Evolutionary conservation across 768 basidiomycete species (phyloP).

Genomic region (Multifurca ochricompacta): DNA sequence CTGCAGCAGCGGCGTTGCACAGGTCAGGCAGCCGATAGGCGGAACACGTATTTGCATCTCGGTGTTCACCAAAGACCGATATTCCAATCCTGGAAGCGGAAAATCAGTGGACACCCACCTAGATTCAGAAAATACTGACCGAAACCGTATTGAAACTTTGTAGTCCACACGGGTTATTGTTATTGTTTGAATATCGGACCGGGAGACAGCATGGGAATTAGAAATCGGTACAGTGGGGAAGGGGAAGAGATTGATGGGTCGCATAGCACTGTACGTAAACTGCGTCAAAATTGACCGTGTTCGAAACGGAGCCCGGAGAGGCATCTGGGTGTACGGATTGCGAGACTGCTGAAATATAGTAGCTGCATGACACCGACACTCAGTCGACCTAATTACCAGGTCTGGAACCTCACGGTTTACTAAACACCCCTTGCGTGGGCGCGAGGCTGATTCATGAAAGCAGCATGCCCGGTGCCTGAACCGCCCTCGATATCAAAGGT

Average conservation of each 20-base stretch:
- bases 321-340: slow-evolving; percentile 35
- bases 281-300: slow-evolving; percentile 32
- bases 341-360: slow-evolving; percentile 32
- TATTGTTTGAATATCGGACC: slow-evolving; percentile 32
- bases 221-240: neutral
- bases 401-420: slow-evolving; percentile 28
- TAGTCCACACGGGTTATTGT: slow-evolving; percentile 32
- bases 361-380: slow-evolving; percentile 21
- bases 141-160: slow-evolving; percentile 45
- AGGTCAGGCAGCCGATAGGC: neutral
- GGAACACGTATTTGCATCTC: neutral
- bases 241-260: slow-evolving; percentile 2
- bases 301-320: slow-evolving; percentile 29
- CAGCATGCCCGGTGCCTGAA: slow-evolving; percentile 27
- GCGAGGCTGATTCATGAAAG: slow-evolving; percentile 32
- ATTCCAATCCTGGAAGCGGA: slow-evolving; percentile 43
- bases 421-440: slow-evolving; percentile 28
- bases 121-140: slow-evolving; percentile 31
- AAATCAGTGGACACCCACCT: neutral
- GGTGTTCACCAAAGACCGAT: slow-evolving; percentile 29
- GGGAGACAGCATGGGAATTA: slow-evolving; percentile 21
- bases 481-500: slow-evolving; percentile 35
- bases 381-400: slow-evolving; percentile 1
- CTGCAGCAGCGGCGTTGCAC: slow-evolving; percentile 22
- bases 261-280: slow-evolving; percentile 44